phyloP scores from a whole-genome alignment of 2,329 filamentous ascomycete genomes.

The Alternaria gansuensis region DNA sequence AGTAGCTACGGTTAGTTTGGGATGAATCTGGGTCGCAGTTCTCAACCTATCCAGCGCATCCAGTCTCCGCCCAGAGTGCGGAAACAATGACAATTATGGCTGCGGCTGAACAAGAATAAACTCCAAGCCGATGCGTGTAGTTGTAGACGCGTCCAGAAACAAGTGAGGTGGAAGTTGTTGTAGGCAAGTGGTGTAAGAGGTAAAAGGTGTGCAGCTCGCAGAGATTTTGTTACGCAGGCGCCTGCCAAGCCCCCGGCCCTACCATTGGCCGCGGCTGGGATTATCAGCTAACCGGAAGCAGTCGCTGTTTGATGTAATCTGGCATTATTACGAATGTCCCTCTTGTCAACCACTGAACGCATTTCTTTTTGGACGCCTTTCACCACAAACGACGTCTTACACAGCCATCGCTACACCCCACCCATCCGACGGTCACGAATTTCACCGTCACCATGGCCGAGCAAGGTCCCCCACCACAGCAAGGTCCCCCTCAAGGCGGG shows the following conservation, averaged over 20 bases:
- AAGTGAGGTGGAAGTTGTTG: background rate
- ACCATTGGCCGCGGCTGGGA: slow-evolving; percentile 11
- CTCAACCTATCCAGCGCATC: background rate
- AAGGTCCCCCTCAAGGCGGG: slow-evolving; percentile 19
- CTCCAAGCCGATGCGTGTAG: background rate
- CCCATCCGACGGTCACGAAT: slow-evolving; percentile 10
- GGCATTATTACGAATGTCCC: slow-evolving; percentile 25
- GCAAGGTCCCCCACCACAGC: slow-evolving; percentile 29
- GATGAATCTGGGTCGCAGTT: background rate
- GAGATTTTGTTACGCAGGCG: slow-evolving; percentile 15
- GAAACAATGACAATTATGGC: background rate
- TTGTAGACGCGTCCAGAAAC: background rate
- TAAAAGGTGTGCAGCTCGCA: slow-evolving; percentile 7
- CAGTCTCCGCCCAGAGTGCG: background rate
- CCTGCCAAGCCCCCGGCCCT: slow-evolving; percentile 17
- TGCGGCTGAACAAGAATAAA: background rate
- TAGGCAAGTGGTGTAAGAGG: background rate
- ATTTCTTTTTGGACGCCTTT: slow-evolving; percentile 1
- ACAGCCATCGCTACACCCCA: background rate
- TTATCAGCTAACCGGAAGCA: background rate
- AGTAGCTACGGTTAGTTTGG: background rate
- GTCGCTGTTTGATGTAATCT: slow-evolving; percentile 20
- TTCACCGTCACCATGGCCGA: slow-evolving; percentile 30
- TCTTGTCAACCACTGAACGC: slow-evolving; percentile 13
- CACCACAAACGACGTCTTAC: background rate